Conservation (phyloP, 2,329 filamentous ascomycete species). For the Tolypocladium capitatum region DNA sequence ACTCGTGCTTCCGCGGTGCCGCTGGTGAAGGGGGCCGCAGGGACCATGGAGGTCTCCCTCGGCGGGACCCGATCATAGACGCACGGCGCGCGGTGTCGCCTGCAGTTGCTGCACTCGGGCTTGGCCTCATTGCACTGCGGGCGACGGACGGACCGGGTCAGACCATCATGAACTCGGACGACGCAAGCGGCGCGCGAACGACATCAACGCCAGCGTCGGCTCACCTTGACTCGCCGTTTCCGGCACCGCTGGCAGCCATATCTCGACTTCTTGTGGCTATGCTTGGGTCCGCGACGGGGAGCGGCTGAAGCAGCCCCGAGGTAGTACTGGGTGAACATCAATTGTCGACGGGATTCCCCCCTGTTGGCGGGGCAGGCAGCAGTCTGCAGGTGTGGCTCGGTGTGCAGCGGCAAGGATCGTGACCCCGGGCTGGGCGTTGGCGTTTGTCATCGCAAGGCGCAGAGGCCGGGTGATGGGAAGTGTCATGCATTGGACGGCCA, state of each 20-base stretch:
- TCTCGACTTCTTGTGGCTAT: conserved; percentile 9
- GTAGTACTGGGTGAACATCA: conserved; percentile 7
- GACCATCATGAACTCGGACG: too few relatives aligned
- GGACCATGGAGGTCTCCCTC: conserved; percentile 1
- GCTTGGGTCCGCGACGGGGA: conserved; percentile 5
- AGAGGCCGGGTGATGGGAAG: background rate
- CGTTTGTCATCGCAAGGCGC: background rate
- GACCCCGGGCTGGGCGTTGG: too few relatives aligned
- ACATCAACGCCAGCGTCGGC: background rate
- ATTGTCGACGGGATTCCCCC: too few relatives aligned
- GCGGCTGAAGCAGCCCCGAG: background rate
- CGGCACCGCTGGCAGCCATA: conserved; percentile 10
- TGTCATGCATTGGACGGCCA: background rate
- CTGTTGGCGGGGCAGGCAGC: too few relatives aligned
- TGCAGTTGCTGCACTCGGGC: conserved; percentile 7
- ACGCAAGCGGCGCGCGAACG: too few relatives aligned
- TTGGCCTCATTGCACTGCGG: conserved; percentile 8
- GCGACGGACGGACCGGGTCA: background rate
- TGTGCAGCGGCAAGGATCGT: background rate
- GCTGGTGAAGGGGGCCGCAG: conserved; percentile 1
- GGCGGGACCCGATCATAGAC: conserved; percentile 8
- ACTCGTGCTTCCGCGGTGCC: conserved; percentile 3
- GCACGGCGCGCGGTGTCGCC: conserved; percentile 5
- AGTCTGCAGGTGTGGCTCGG: too few relatives aligned
- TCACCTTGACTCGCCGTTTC: conserved; percentile 7